Conservation (phyloP, 768 basidiomycete genomes). For the Lepiota venenata region DNA sequence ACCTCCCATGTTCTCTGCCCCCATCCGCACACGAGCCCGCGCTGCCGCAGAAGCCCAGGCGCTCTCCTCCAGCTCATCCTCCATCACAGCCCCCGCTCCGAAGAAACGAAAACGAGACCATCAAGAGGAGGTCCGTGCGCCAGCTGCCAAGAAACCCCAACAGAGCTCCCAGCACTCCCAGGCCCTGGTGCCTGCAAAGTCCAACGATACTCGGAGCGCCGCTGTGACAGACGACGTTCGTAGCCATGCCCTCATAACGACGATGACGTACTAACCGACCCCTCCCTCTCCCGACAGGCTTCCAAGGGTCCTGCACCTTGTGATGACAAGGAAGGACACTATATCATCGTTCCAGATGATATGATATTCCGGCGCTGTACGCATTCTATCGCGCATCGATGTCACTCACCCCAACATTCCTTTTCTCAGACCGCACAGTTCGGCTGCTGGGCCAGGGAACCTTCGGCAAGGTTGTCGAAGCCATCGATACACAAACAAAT, state of each 20-base stretch:
- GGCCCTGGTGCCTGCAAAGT: constrained; percentile 48
- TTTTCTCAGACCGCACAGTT: constrained; percentile 78
- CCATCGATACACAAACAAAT: constrained; percentile 73
- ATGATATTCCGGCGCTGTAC: constrained; percentile 82
- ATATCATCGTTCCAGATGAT: constrained; percentile 91
- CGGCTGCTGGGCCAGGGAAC: constrained; percentile 94
- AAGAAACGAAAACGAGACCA: constrained; percentile 86
- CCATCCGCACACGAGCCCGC: constrained; percentile 80
- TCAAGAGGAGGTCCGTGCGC: constrained; percentile 69
- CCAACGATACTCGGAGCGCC: constrained; percentile 66
- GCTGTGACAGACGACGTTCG: constrained; percentile 67
- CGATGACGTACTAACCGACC: constrained; percentile 19
- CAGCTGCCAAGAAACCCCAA: constrained; percentile 58
- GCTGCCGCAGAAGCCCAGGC: constrained; percentile 86
- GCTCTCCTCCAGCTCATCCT: constrained; percentile 65
- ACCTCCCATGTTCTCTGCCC: constrained; percentile 69
- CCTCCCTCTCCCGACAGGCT: constrained; percentile 39
- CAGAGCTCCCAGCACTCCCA: constrained; percentile 48
- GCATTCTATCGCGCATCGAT: constrained; percentile 23
- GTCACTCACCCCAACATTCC: constrained; percentile 16
- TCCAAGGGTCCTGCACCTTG: constrained; percentile 70
- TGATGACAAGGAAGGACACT: constrained; percentile 99
- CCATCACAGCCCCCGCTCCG: constrained; percentile 62
- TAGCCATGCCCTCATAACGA: constrained; percentile 18
- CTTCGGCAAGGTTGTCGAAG: constrained; percentile 98